phyloP scores from a whole-genome alignment of 306 rosid species.

The Datisca glomerata region DNA sequence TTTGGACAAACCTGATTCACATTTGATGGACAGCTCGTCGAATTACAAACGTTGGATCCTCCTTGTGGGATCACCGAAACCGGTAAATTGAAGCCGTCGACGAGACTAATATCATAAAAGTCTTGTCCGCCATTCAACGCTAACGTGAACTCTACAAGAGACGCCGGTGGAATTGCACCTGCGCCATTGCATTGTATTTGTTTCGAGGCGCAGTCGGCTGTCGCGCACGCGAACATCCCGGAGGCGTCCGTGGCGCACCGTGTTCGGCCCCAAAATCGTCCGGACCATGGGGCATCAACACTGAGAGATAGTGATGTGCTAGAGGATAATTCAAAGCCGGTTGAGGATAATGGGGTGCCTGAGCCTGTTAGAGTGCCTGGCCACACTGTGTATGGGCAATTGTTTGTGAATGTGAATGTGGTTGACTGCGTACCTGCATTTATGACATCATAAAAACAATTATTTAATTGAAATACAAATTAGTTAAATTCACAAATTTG shows the following conservation, averaged over 20 bases:
- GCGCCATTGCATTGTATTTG: conserved; percentile 47
- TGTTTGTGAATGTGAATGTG: conserved; percentile 31
- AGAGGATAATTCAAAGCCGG: conserved; percentile 29
- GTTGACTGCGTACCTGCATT: conserved; percentile 28
- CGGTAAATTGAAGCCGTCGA: conserved; percentile 19
- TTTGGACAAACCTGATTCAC: conserved; percentile 28
- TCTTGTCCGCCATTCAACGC: conserved; percentile 31
- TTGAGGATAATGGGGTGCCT: conserved; percentile 20
- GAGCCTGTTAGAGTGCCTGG: conserved; percentile 43
- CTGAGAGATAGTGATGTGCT: conserved; percentile 15
- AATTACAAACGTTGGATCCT: conserved; percentile 9
- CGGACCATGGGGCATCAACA: conserved; percentile 42
- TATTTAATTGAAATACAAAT: too few species aligned
- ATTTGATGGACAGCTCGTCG: conserved; percentile 17
- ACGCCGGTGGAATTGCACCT: conserved; percentile 41
- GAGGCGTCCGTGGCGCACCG: conserved; percentile 20
- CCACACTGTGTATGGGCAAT: conserved; percentile 40
- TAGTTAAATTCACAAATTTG: too few species aligned
- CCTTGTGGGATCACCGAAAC: background rate
- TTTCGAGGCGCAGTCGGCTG: conserved; percentile 50
- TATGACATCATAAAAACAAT: too few species aligned
- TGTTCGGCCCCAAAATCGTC: conserved; percentile 50
- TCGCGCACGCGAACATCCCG: conserved; percentile 34
- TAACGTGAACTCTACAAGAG: conserved; percentile 27
- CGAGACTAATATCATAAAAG: conserved; percentile 32